phyloP scores from a whole-genome alignment of 163 green algal genomes.

The Scenedesmus sp. region DNA sequence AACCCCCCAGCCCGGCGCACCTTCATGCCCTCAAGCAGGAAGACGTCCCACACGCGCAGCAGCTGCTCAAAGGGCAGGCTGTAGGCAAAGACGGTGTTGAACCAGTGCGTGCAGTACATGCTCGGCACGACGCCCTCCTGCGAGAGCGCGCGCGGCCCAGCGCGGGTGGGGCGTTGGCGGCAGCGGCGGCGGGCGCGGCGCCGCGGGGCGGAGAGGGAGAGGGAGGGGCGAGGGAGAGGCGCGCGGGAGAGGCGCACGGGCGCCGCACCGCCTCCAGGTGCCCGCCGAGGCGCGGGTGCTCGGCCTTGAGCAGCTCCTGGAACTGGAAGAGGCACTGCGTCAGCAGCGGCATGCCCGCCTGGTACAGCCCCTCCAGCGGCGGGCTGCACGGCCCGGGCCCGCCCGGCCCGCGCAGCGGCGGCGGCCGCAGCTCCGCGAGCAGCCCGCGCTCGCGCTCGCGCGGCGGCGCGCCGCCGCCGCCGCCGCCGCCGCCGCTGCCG shows the following conservation, averaged over 20 bases:
- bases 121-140: constrained; percentile 66
- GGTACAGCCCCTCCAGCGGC: constrained; percentile 70
- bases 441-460: too few species aligned
- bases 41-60: constrained; percentile 85
- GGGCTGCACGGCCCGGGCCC: too few species aligned
- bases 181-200: too few species aligned
- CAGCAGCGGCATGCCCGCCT: constrained; percentile 77
- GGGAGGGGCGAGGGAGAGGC: too few species aligned
- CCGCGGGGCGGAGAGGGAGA: too few species aligned
- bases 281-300: constrained; percentile 55
- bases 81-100: constrained; percentile 91
- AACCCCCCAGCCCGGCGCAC: too few species aligned
- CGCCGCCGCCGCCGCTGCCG: too few species aligned
- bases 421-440: too few species aligned
- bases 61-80: constrained; percentile 83
- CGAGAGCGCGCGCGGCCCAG: neutral
- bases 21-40: constrained; percentile 79
- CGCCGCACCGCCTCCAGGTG: constrained; percentile 47
- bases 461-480: too few species aligned
- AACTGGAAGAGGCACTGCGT: constrained; percentile 84
- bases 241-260: too few species aligned
- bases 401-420: too few species aligned
- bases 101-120: constrained; percentile 91
- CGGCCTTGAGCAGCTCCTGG: constrained; percentile 45
- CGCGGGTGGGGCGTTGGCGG: neutral